A percentile compares a stretch with the other conserved stretches of the same genome.
Evolutionary conservation across 257 asterid species (phyloP).

Genomic region (Scutellaria minor): DNA sequence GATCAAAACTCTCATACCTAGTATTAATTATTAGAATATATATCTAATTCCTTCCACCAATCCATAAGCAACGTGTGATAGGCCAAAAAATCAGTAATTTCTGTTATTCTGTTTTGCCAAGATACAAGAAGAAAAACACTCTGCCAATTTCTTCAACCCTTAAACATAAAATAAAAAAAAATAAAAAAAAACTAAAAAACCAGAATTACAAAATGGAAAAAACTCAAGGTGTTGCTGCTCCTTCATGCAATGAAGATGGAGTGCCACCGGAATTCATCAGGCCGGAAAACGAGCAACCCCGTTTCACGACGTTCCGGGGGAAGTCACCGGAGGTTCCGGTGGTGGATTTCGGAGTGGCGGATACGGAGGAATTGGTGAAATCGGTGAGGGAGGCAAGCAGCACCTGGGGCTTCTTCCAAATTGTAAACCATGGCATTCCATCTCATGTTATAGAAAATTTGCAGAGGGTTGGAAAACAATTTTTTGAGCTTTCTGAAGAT

Average conservation of each 20-base stretch:
- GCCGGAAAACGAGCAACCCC: conserved; percentile 55
- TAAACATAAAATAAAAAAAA: no score
- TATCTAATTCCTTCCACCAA: no score
- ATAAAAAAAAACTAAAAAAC: neutral
- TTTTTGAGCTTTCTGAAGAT: conserved; percentile 48
- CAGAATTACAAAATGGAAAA: neutral
- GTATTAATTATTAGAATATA: no score
- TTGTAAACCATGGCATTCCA: conserved; percentile 56
- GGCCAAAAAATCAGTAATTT: no score
- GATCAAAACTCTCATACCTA: no score
- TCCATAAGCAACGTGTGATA: no score
- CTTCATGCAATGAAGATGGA: conserved; percentile 16
- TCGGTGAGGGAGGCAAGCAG: conserved; percentile 39
- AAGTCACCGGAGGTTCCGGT: conserved; percentile 43
- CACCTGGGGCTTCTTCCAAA: conserved; percentile 51
- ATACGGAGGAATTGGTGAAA: conserved; percentile 5
- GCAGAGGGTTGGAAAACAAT: conserved; percentile 46
- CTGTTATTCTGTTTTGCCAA: no score
- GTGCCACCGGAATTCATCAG: conserved; percentile 53
- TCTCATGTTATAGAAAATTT: conserved; percentile 38
- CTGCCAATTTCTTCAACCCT: no score
- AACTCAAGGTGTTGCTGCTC: neutral
- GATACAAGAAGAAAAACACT: no score
- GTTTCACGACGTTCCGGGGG: conserved; percentile 44
- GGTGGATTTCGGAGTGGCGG: conserved; percentile 40